Evolutionary conservation across 371 early-diverging fungal species (phyloP), one percentile per base, ranked within the genome.

Genomic region (Catenaria anguillulae): DNA sequence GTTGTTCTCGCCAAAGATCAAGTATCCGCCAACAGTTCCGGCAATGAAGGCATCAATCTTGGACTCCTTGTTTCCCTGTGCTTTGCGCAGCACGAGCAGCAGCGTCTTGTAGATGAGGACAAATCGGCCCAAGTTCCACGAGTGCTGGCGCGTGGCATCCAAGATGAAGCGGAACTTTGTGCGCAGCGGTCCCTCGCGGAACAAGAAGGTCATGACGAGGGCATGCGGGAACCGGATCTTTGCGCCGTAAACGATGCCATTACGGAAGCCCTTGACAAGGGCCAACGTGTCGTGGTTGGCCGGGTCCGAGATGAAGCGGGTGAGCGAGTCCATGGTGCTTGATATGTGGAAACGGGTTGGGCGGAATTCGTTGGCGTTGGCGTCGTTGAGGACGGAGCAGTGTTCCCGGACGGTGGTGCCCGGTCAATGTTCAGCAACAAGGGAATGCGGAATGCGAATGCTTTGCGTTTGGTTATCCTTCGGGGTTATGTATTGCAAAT

Each of bases 191-290:
- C 89, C 91, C 34, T 77, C 71, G 37, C 94, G 83, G 76, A 97
- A 97, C 63, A 97, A 76, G 65, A 95, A 76, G 31, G 96, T 90
- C 97, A 97, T 97, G 63, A 97, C 95, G 0, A 97, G 74, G 17
- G 97, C 97, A 73, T 97, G 96, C 33, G 97, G 97, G 65, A 96
- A 94, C 52, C 97, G 77, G 56, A 97, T 85, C 72, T 95, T 93
- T 43, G 93, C 86, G 48, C 97, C 96, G 67, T 96, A 97, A 13
- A 97, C 95, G 55, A 90, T 79, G 64, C 97, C 97, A 71, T 93
- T 97, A 58, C 97, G 84, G 66, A 89, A 86, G 15, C 90, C 95
- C 73, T 97, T 97, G 60, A 95, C 72, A 60, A 97, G 84, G 37
- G 90, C 73, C 43, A 97, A 76, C 2, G 89, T 31, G 66, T 89